phyloP scores from a whole-genome alignment of 2,329 filamentous ascomycete genomes.

The Epichloe gansuensis region DNA sequence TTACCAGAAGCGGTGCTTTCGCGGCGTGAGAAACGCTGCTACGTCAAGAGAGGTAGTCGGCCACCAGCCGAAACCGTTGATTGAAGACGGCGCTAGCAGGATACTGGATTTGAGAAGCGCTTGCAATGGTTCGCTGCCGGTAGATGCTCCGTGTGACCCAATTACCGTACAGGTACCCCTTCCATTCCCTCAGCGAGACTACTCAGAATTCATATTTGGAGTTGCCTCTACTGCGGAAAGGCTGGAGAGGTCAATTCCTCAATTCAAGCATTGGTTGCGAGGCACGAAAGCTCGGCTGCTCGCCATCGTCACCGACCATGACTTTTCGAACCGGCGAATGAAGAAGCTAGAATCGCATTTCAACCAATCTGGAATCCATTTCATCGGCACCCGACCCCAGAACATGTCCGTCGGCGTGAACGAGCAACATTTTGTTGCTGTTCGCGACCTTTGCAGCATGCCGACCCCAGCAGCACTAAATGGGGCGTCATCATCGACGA shows the following conservation, averaged over 20 bases:
- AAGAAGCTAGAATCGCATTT: slow-evolving; percentile 18
- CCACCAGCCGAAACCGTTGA: slow-evolving; percentile 25
- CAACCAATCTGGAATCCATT: slow-evolving; percentile 19
- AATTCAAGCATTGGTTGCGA: slow-evolving; percentile 44
- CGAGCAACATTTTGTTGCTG: slow-evolving; percentile 45
- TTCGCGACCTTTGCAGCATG: slow-evolving; percentile 35
- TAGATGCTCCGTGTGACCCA: slow-evolving; percentile 22
- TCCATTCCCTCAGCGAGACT: slow-evolving; percentile 29
- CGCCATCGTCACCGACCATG: slow-evolving; percentile 33
- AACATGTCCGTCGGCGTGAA: slow-evolving; percentile 28
- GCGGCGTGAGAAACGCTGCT: slow-evolving; percentile 20
- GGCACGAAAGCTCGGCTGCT: slow-evolving; percentile 39
- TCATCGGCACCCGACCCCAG: slow-evolving; percentile 21
- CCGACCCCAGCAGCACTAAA: slow-evolving; percentile 31
- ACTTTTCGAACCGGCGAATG: slow-evolving; percentile 9
- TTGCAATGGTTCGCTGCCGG: slow-evolving; percentile 10
- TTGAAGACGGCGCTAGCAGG: slow-evolving; percentile 19
- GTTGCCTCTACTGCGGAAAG: slow-evolving; percentile 41
- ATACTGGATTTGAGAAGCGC: slow-evolving; percentile 16
- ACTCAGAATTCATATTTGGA: slow-evolving; percentile 43
- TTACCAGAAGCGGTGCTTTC: slow-evolving; percentile 34
- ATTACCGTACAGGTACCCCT: slow-evolving; percentile 34
- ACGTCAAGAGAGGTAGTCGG: slow-evolving; percentile 25
- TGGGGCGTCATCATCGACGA: slow-evolving; percentile 51
- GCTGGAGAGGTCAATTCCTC: slow-evolving; percentile 35